A percentile compares a stretch with the other conserved stretches of the same genome.
phyloP scores from a whole-genome alignment of 257 asterid species.

The Przewalskia tangutica region DNA sequence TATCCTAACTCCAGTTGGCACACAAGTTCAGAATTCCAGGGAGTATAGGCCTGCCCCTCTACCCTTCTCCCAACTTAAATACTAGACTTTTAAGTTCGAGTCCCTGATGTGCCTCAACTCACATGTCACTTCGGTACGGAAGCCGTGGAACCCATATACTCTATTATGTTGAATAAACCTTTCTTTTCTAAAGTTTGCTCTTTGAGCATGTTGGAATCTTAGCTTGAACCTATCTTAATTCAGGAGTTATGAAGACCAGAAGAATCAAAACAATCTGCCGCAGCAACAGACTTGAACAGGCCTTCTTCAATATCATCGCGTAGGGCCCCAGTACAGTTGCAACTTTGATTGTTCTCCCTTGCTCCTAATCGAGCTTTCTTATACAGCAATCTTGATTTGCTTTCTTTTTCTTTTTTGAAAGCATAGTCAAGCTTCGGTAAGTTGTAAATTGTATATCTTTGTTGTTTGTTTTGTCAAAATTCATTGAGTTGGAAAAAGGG shows the following conservation, averaged over 20 bases:
- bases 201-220: background rate
- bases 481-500: conserved; percentile 21
- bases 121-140: background rate
- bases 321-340: conserved; percentile 55
- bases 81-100: background rate
- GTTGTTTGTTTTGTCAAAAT: conserved; percentile 42
- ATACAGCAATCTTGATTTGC: conserved; percentile 18
- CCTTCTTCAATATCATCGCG: conserved; percentile 52
- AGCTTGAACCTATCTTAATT: background rate
- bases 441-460: conserved; percentile 73
- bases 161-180: background rate
- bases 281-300: conserved; percentile 32
- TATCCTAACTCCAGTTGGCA: background rate
- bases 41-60: background rate
- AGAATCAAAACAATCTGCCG: conserved; percentile 36
- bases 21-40: background rate
- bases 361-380: conserved; percentile 17
- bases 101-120: background rate
- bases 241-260: conserved; percentile 66
- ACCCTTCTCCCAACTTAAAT: background rate
- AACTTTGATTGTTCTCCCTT: conserved; percentile 19
- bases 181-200: background rate
- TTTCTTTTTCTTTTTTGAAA: conserved; percentile 6
- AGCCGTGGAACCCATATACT: background rate
- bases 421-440: background rate